Evolutionary conservation across 768 basidiomycete genomes (phyloP).

Genomic region (Leucosporidium yakuticum): DNA sequence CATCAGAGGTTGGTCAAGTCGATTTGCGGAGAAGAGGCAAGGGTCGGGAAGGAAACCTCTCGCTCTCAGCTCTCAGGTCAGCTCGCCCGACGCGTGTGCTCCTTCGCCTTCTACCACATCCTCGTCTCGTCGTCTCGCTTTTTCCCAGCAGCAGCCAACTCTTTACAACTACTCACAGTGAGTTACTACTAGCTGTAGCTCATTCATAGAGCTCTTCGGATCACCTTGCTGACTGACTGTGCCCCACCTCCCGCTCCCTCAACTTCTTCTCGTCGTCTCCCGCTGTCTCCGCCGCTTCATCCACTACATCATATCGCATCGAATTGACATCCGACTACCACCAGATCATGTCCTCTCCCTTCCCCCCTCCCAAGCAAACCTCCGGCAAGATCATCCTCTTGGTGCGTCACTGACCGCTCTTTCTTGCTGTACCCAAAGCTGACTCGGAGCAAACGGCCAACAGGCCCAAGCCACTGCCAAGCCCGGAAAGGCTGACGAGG

Average conservation of each 20-base stretch:
- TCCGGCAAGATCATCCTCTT: too few species aligned
- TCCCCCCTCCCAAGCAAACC: background rate
- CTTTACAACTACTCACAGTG: background rate
- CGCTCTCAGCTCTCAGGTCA: too few species aligned
- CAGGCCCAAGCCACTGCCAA: background rate
- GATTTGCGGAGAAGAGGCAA: too few species aligned
- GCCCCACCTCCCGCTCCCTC: background rate
- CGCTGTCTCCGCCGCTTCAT: background rate
- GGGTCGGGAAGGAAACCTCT: too few species aligned
- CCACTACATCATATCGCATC: background rate
- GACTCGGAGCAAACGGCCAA: background rate
- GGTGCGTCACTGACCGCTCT: background rate
- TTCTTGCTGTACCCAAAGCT: background rate
- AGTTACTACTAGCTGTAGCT: background rate
- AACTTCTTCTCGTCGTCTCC: background rate
- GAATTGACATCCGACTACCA: background rate
- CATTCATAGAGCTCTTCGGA: background rate
- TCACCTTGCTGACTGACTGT: background rate
- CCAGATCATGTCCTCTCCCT: background rate
- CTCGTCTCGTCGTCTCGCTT: background rate
- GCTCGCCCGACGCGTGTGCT: background rate
- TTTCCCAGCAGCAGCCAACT: background rate
- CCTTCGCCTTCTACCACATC: background rate
- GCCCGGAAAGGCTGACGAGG: too few species aligned
- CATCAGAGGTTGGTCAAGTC: too few species aligned